Conservation (phyloP, 306 rosid species). For the Pterocarpus santalinus region DNA sequence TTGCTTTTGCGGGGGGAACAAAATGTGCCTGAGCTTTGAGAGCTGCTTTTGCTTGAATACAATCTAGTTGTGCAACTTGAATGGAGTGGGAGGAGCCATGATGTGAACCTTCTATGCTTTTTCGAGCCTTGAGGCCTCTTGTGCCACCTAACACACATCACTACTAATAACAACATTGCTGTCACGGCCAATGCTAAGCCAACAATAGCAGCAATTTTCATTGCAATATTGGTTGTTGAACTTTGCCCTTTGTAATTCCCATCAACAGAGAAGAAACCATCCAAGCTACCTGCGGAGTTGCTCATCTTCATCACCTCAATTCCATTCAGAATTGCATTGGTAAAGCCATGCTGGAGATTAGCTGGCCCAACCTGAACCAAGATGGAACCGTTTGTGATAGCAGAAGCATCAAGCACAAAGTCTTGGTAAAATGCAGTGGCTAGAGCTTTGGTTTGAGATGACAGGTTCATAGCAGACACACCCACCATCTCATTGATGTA, state of each 20-base stretch:
- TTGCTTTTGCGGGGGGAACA: conserved; percentile 64
- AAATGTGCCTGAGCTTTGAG: conserved; percentile 49
- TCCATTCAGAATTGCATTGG: conserved; percentile 78
- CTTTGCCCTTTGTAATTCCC: conserved; percentile 63
- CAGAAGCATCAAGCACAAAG: conserved; percentile 56
- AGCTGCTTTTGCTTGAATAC: conserved; percentile 50
- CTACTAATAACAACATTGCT: conserved; percentile 51
- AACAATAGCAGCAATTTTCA: conserved; percentile 55
- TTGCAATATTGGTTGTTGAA: neutral
- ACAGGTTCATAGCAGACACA: conserved; percentile 64
- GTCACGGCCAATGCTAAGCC: conserved; percentile 61
- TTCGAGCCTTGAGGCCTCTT: conserved; percentile 68
- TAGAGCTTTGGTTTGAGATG: conserved; percentile 64
- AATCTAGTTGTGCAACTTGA: conserved; percentile 28
- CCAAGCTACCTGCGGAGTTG: conserved; percentile 67
- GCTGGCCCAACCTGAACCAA: conserved; percentile 71
- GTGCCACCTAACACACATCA: conserved; percentile 56
- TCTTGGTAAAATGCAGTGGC: conserved; percentile 71
- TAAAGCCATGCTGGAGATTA: conserved; percentile 45
- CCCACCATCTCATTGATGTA: conserved; percentile 69
- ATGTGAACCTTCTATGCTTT: conserved; percentile 58
- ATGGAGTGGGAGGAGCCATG: conserved; percentile 76
- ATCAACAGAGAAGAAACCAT: conserved; percentile 59
- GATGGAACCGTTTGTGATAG: conserved; percentile 59
- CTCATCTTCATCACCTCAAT: conserved; percentile 84